Base-by-base conservation (phyloP, 1,284 basidiomycete species). In the Trichosporon faecale region DNA sequence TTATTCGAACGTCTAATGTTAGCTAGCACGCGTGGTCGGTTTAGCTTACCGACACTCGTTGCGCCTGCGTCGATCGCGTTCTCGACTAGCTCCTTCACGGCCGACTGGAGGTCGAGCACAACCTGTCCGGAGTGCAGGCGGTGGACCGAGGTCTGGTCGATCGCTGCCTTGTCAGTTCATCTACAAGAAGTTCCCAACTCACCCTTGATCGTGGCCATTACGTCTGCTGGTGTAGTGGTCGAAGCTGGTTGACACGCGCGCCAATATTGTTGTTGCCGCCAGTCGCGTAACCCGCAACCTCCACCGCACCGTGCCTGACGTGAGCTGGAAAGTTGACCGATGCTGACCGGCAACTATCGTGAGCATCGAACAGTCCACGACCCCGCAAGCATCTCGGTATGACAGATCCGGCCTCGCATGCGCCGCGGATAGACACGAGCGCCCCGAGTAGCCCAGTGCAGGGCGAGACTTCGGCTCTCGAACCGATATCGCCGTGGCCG, bases 21-120 rank as follows among this genome's bases (percentile, higher is more conserved):
- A 73, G 67, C 60, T 23, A 7, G 18, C 27, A 27, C 5, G n/a
- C 9, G 2, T 5, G 3, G 12, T 31, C 11, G n/a, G 21, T 63
- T 29, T 0, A n/a, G 79, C 89, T 66, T 65, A 92, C 95, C 94
- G 65, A 99, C 89, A 74, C 85, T 90, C 0, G 92, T 94, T 0
- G 95, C 93, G 0, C 91, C 91, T 0, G 96, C 95, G 81, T 99
- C 97, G 31, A 98, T 85, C 70, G 93, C 93, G 80, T 99, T 99
- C 84, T 99, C 97, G 2, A 99, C 88, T 1, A 99, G 88, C 81
- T 99, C 97, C 80, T 99, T 99, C 68, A 99, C 91, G 0, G 94
- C 94, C 0, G 90, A 92, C 78, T 95, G 94, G 1, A 99, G 87
- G 80, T 98, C 95, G 33, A 96, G 87, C 0, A 99, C 91, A 35